phyloP scores from a whole-genome alignment of 345 rosid species.

The Chamaenerion angustifolium region DNA sequence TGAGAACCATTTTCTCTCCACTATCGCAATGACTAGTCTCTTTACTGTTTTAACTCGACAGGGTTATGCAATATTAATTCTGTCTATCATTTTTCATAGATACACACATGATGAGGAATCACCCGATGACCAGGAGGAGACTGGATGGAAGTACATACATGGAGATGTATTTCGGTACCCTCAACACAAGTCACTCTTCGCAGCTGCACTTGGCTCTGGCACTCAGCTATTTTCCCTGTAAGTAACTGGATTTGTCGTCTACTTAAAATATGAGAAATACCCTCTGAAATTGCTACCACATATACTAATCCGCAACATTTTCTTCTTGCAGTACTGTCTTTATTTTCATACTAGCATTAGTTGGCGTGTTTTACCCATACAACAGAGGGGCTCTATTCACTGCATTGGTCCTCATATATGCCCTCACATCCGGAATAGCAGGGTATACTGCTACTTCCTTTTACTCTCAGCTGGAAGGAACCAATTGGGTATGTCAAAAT shows the following conservation, averaged over 20 bases:
- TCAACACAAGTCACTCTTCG: conserved; percentile 24
- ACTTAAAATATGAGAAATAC: background rate
- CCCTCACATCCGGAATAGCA: conserved; percentile 41
- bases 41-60: background rate
- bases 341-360: conserved; percentile 31
- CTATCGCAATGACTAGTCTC: background rate
- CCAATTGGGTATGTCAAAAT: conserved; percentile 23
- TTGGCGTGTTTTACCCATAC: conserved; percentile 40
- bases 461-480: conserved; percentile 40
- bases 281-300: background rate
- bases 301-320: background rate
- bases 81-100: conserved; percentile 9
- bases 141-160: conserved; percentile 42
- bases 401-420: conserved; percentile 35
- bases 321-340: conserved; percentile 22
- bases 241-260: conserved; percentile 7
- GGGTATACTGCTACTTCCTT: conserved; percentile 34
- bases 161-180: conserved; percentile 40
- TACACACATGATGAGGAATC: conserved; percentile 39
- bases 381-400: conserved; percentile 39
- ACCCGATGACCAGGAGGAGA: conserved; percentile 36
- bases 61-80: background rate
- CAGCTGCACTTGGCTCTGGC: conserved; percentile 38
- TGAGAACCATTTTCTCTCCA: conserved; percentile 6
- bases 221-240: conserved; percentile 38